Conservation (phyloP, 2,329 filamentous ascomycete genomes). For the Fusarium staphyleae region DNA sequence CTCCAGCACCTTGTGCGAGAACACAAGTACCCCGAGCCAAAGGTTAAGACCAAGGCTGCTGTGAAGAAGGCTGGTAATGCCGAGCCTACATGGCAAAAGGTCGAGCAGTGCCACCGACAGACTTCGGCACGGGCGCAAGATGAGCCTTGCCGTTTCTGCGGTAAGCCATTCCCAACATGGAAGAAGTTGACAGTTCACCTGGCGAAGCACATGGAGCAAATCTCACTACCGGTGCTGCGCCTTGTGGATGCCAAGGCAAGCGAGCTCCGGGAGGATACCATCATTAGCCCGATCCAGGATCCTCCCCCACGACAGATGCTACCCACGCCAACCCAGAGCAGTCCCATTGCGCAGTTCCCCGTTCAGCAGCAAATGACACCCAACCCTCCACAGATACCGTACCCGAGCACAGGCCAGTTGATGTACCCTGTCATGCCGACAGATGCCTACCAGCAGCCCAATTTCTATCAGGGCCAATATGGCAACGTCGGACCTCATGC, state of each 20-base stretch:
- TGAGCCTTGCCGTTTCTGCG: constrained; percentile 88
- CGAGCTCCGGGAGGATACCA: constrained; percentile 64
- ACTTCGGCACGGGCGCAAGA: constrained; percentile 71
- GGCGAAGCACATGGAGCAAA: constrained; percentile 92
- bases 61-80: constrained; percentile 64
- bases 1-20: constrained; percentile 90
- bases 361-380: constrained; percentile 33
- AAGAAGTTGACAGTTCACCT: constrained; percentile 94
- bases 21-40: constrained; percentile 85
- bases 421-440: constrained; percentile 41
- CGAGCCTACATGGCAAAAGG: constrained; percentile 77
- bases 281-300: constrained; percentile 73
- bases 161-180: constrained; percentile 81
- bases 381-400: constrained; percentile 29
- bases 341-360: constrained; percentile 31
- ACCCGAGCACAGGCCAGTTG: constrained; percentile 31
- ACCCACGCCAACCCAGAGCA: constrained; percentile 38
- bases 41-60: constrained; percentile 75
- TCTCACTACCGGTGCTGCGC: constrained; percentile 79
- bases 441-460: constrained; percentile 35
- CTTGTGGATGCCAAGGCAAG: constrained; percentile 58
- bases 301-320: constrained; percentile 45
- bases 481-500: constrained; percentile 38
- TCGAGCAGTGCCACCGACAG: constrained; percentile 78
- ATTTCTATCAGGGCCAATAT: constrained; percentile 41